Conservation (phyloP, 2,329 filamentous ascomycete species). For the Daldinia sp. region DNA sequence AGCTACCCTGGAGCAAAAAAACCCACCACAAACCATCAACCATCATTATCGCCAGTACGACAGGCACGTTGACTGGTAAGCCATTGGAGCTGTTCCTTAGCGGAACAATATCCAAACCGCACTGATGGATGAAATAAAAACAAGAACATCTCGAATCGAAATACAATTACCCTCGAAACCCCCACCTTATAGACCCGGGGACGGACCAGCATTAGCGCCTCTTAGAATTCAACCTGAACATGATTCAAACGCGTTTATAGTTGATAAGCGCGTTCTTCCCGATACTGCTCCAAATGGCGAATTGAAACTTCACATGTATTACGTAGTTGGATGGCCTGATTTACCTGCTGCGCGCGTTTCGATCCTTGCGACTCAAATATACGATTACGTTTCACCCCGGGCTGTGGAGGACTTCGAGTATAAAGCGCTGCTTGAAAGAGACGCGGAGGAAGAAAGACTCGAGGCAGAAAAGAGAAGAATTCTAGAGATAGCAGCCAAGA, state of each 20-base stretch:
- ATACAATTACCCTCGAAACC: constrained; percentile 47
- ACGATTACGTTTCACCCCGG: constrained; percentile 66
- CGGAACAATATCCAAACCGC: neutral
- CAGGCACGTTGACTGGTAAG: neutral
- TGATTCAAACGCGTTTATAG: constrained; percentile 65
- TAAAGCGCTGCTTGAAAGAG: constrained; percentile 52
- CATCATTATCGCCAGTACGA: neutral
- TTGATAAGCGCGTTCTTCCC: constrained; percentile 60
- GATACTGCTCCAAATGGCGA: constrained; percentile 41
- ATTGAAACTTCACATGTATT: constrained; percentile 55
- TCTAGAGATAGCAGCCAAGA: constrained; percentile 34
- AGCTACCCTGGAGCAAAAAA: constrained; percentile 23
- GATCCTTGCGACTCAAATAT: constrained; percentile 57
- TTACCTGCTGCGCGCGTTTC: constrained; percentile 57
- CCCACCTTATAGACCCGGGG: constrained; percentile 54
- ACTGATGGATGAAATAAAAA: constrained; percentile 30
- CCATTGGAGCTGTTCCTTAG: constrained; percentile 1
- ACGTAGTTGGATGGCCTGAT: constrained; percentile 64
- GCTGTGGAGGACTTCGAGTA: constrained; percentile 66
- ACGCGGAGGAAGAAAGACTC: constrained; percentile 48
- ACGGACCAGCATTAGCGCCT: constrained; percentile 57
- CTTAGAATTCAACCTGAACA: constrained; percentile 57
- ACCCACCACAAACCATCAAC: constrained; percentile 9
- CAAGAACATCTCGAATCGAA: constrained; percentile 38
- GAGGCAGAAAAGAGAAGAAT: constrained; percentile 38